Conservation (phyloP, 2,329 filamentous ascomycete species). For the Penicillium carneum region DNA sequence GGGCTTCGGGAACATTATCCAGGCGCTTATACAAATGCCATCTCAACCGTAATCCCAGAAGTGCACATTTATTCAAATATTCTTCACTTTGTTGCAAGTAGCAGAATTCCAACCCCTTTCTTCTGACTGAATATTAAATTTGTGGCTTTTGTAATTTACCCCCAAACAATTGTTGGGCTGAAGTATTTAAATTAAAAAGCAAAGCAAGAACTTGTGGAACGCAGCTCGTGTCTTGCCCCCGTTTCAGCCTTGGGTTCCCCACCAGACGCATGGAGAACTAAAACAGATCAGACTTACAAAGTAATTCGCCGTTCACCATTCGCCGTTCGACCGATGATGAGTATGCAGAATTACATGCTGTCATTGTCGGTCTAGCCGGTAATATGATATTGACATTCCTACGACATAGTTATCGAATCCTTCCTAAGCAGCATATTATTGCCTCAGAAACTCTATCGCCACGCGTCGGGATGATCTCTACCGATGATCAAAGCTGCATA, state of each 20-base stretch:
- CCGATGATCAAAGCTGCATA: constrained; percentile 5
- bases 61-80: not conserved
- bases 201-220: not conserved
- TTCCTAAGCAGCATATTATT: not conserved
- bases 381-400: not conserved
- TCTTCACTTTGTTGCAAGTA: not conserved
- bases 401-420: not conserved
- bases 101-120: not conserved
- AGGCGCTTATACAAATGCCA: not conserved
- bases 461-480: constrained; percentile 19
- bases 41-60: not conserved
- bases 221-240: not conserved
- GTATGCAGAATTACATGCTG: constrained; percentile 14
- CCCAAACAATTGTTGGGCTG: not conserved
- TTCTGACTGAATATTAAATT: not conserved
- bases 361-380: not conserved
- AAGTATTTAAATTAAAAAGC: constrained; percentile 3
- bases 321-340: not conserved
- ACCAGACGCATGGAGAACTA: not conserved
- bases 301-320: not conserved
- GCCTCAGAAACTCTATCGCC: constrained; percentile 18
- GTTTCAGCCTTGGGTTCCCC: not conserved
- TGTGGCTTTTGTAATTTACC: not conserved
- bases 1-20: not conserved
- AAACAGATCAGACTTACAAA: not conserved